These are phyloP conservation scores for Aspergillus fischeri DNA, from an alignment of 2,329 filamentous ascomycete species.

Conservation along the genomic window DNA sequence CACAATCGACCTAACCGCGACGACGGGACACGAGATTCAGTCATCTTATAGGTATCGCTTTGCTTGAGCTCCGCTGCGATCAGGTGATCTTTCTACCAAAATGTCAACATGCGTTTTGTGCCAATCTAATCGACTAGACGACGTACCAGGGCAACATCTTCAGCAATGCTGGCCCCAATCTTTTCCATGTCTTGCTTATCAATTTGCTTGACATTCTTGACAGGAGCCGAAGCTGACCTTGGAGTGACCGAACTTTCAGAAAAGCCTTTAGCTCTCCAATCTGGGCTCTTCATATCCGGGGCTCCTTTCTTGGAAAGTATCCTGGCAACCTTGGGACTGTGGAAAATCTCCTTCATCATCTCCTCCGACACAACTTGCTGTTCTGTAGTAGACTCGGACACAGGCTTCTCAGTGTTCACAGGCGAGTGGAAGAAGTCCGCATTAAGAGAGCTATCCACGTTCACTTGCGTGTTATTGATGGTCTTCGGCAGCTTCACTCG, in stretches of 20 bases:
- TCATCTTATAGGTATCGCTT: slow-evolving; percentile 60
- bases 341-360: slow-evolving; percentile 59
- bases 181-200: slow-evolving; percentile 39
- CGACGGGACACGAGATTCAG: slow-evolving; percentile 86
- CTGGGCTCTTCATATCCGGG: slow-evolving; percentile 5
- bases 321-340: slow-evolving; percentile 55
- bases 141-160: slow-evolving; percentile 9
- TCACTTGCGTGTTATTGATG: slow-evolving; percentile 44
- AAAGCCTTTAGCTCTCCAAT: background rate
- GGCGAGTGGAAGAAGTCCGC: slow-evolving; percentile 52
- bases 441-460: slow-evolving; percentile 46
- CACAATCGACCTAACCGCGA: slow-evolving; percentile 82
- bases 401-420: slow-evolving; percentile 13
- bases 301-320: slow-evolving; percentile 48
- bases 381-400: slow-evolving; percentile 21
- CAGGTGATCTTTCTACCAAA: slow-evolving; percentile 12
- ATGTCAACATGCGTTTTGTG: slow-evolving; percentile 4
- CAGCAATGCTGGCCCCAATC: slow-evolving; percentile 14
- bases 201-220: slow-evolving; percentile 5
- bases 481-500: slow-evolving; percentile 53
- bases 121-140: background rate
- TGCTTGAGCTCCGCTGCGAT: slow-evolving; percentile 19
- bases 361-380: slow-evolving; percentile 53
- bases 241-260: background rate
- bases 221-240: background rate